Base-by-base conservation (phyloP, 208 protist species). In the Wallacemonas sp. region DNA sequence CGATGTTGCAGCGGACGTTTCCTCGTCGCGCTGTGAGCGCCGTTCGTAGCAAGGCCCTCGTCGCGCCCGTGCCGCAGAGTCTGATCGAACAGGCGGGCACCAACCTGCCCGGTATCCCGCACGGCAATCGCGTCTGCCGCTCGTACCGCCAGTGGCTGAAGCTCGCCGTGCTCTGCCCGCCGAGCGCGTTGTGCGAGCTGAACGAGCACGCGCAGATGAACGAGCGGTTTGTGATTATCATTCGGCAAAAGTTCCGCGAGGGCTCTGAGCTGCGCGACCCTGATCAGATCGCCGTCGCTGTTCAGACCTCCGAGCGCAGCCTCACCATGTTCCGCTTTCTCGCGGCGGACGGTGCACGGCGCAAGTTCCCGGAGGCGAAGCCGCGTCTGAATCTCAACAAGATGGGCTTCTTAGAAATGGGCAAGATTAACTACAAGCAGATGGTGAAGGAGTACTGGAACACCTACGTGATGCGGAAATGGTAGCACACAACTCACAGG, bases 391-490 rank as follows among this genome's bases (percentile, higher is more conserved):
- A 93, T 44, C 72, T 95, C 10, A 82, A 93, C 77, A 93, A 90
- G 79, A 93, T 92, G 84, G 85, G 87, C 55, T 93, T 95, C 61
- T 41, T 93, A 8, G 84, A 95, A 48, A 93, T 95, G 90, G 79
- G 78, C 0, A 87, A 86, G 70, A 85, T 93, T 10, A 95, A 95
- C 79, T 92, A 88, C 79, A 89, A 74, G 75, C 85, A 92, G 63
- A 91, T 93, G 83, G 77, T 70, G 63, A 95, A 95, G 77, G 87
- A 95, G 79, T 95, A 93, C 79, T 95, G 84, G 84, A 93, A 93
- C 70, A 91, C 81, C 16, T 95, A 95, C 64, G 70, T 95, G 33
- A 80, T 90, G 84, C 84, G 87, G 20, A 80, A 84, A 50, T 95
- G 90, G 90, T 95, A 77, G 72, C 23, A 29, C 8, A 46, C 3